Evolutionary conservation across 2,329 filamentous ascomycete species (phyloP).

Genomic region (Atkinsonella texensis): DNA sequence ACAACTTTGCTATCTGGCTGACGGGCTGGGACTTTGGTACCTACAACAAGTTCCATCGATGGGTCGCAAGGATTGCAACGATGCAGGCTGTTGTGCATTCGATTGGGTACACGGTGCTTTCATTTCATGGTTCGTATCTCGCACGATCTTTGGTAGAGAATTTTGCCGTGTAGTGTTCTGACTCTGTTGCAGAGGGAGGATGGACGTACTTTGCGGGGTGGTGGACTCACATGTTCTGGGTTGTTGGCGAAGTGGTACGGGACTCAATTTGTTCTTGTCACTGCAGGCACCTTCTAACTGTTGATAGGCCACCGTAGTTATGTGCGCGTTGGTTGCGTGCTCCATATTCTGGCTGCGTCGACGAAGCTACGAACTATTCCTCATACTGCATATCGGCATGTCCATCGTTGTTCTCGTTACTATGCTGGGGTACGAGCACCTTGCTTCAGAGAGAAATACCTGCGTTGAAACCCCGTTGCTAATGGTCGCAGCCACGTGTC

Average conservation of each 20-base stretch:
- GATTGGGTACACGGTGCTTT: slow-evolving; percentile 40
- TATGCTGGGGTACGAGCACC: slow-evolving; percentile 34
- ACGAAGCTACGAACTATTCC: slow-evolving; percentile 39
- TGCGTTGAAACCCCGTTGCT: background rate
- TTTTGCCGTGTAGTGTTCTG: background rate
- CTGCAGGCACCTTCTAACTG: background rate
- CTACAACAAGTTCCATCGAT: slow-evolving; percentile 56
- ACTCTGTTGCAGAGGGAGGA: slow-evolving; percentile 21
- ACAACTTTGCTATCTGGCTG: slow-evolving; percentile 53
- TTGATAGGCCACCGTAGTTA: slow-evolving; percentile 28
- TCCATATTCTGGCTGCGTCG: slow-evolving; percentile 40
- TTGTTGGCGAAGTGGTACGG: slow-evolving; percentile 33
- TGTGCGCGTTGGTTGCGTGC: slow-evolving; percentile 32
- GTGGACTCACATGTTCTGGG: slow-evolving; percentile 35
- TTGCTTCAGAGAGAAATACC: slow-evolving; percentile 2
- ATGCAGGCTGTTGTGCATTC: slow-evolving; percentile 52
- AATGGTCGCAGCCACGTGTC: slow-evolving; percentile 30
- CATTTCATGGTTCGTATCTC: slow-evolving; percentile 21
- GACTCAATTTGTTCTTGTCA: background rate
- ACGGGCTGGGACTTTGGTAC: slow-evolving; percentile 59
- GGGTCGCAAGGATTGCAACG: slow-evolving; percentile 50
- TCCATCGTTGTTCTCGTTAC: slow-evolving; percentile 36
- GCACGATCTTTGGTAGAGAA: background rate
- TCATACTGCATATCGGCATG: slow-evolving; percentile 38
- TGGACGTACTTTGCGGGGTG: slow-evolving; percentile 24